phyloP scores from a whole-genome alignment of 2,329 filamentous ascomycete species.

The Passalora sequoiae region DNA sequence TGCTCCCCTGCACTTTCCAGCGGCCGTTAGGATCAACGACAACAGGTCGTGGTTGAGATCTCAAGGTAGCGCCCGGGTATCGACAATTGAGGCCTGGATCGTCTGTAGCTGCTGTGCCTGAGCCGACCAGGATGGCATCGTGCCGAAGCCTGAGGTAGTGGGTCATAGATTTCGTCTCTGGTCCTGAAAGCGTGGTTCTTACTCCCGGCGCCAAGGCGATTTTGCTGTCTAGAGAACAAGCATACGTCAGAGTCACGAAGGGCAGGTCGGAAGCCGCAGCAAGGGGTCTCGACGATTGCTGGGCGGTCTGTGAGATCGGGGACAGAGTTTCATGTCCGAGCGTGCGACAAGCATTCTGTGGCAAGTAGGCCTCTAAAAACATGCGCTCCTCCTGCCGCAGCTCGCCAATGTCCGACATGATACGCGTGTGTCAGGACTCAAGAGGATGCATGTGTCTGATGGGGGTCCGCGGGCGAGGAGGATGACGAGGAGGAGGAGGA shows the following conservation, averaged over 20 bases:
- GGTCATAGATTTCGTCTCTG: slow-evolving; percentile 83
- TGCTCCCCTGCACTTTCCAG: slow-evolving; percentile 59
- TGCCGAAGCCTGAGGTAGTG: slow-evolving; percentile 81
- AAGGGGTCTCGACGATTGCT: background rate
- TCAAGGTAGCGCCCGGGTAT: slow-evolving; percentile 49
- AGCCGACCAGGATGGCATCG: slow-evolving; percentile 79
- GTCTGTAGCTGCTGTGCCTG: slow-evolving; percentile 77
- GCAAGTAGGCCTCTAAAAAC: slow-evolving; percentile 50
- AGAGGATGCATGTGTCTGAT: background rate
- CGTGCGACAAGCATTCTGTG: slow-evolving; percentile 12
- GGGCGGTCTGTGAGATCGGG: background rate
- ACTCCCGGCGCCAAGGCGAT: slow-evolving; percentile 64
- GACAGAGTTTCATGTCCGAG: slow-evolving; percentile 3
- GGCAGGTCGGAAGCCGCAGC: slow-evolving; percentile 33
- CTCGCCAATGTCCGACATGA: slow-evolving; percentile 21
- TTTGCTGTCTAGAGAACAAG: slow-evolving; percentile 79
- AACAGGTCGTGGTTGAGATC: slow-evolving; percentile 70
- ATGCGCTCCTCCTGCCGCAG: slow-evolving; percentile 39
- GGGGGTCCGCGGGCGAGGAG: background rate
- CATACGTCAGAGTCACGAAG: slow-evolving; percentile 78
- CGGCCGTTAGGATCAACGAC: slow-evolving; percentile 74
- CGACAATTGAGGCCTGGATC: slow-evolving; percentile 82
- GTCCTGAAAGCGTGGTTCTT: slow-evolving; percentile 78
- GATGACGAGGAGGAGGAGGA: background rate
- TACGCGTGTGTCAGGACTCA: too few species aligned